Conservation (phyloP, 192 early-diverging fungal species). For the Coemansia sp. region DNA sequence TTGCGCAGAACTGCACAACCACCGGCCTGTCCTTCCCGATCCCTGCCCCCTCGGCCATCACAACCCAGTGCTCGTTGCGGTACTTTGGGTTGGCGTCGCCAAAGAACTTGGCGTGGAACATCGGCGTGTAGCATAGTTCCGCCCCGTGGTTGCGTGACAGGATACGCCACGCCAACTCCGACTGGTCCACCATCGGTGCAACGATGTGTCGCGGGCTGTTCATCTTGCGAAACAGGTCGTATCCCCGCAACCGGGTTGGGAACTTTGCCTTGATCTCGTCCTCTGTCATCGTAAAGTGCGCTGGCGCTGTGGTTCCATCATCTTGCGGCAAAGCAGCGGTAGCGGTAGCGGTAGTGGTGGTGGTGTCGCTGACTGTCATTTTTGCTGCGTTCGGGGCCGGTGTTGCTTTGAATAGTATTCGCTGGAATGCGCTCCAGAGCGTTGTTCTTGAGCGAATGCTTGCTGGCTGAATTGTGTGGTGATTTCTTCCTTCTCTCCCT, state of each 20-base stretch:
- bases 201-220: constrained; percentile 76
- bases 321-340: not conserved
- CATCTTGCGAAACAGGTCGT: constrained; percentile 75
- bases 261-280: constrained; percentile 53
- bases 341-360: not conserved
- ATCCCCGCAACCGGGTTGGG: constrained; percentile 67
- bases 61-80: constrained; percentile 68
- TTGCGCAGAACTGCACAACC: constrained; percentile 96
- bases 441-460: constrained; percentile 5
- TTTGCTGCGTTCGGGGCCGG: not conserved
- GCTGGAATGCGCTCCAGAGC: constrained; percentile 17
- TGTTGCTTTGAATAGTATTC: constrained; percentile 4
- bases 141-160: constrained; percentile 84
- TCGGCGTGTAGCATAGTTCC: constrained; percentile 93
- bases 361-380: not conserved
- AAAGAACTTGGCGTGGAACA: constrained; percentile 94
- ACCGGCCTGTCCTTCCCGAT: constrained; percentile 75
- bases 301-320: constrained; percentile 77
- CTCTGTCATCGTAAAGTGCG: constrained; percentile 67
- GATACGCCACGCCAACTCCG: constrained; percentile 92
- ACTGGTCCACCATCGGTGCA: constrained; percentile 98
- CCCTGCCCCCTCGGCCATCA: constrained; percentile 6
- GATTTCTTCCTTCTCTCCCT: not conserved
- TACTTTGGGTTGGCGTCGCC: constrained; percentile 64
- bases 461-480: not conserved